Conservation (phyloP, 352 stramenopile genomes). For the Blastocystis hominis region DNA sequence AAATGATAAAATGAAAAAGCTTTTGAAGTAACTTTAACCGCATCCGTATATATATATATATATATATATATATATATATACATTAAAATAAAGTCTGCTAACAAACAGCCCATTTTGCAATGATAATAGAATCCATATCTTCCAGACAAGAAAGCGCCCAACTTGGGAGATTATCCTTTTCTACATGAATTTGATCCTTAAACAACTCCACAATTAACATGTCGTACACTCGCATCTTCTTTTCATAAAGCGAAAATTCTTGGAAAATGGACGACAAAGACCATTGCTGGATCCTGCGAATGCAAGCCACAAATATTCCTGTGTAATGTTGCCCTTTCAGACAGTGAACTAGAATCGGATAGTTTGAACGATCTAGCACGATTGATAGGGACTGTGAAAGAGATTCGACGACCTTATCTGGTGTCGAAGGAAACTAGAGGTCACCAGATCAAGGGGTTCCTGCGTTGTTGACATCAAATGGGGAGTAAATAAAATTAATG, state of each 20-base stretch:
- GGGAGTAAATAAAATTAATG: neutral
- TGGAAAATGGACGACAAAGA: neutral
- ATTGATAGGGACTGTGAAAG: neutral
- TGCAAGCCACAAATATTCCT: neutral
- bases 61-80: too few relatives aligned
- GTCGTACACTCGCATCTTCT: slow-evolving; percentile 13
- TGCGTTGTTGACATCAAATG: neutral
- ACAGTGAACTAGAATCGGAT: neutral
- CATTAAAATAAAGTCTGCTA: too few relatives aligned
- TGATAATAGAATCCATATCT: too few relatives aligned
- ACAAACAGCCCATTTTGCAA: too few relatives aligned
- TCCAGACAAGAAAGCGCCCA: too few relatives aligned
- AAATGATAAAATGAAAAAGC: too few relatives aligned
- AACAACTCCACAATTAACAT: neutral
- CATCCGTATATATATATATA: too few relatives aligned
- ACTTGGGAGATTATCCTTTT: neutral
- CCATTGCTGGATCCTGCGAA: neutral
- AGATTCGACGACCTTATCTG: neutral
- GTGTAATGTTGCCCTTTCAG: slow-evolving; percentile 16
- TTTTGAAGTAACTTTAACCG: too few relatives aligned
- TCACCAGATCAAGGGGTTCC: too few relatives aligned
- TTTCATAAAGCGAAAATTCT: slow-evolving; percentile 13
- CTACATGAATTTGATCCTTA: neutral
- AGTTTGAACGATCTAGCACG: neutral
- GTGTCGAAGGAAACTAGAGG: neutral